Evolutionary conservation across 75 land plant genomes (phyloP).

Genomic region (Isoetes taiwanensis): DNA sequence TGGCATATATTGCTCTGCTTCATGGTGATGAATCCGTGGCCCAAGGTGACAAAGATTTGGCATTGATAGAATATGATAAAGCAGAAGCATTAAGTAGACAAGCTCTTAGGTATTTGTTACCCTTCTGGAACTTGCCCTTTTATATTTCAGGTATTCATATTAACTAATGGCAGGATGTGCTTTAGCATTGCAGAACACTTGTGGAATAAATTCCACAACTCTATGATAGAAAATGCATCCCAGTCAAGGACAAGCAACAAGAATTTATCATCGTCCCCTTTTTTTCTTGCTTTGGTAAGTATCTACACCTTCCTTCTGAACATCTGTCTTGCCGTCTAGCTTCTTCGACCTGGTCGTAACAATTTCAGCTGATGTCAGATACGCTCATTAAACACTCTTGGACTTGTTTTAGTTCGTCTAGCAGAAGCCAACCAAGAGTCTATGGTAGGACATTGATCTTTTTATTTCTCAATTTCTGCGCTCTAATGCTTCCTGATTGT

Average conservation of each 20-base stretch:
- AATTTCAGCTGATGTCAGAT: too few relatives aligned
- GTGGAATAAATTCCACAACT: not conserved
- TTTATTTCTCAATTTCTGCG: too few relatives aligned
- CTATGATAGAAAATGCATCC: not conserved
- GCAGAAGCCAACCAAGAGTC: too few relatives aligned
- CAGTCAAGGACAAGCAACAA: too few relatives aligned
- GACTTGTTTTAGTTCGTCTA: conserved; percentile 10
- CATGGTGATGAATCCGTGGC: not conserved
- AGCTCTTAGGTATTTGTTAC: not conserved
- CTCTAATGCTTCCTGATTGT: too few relatives aligned
- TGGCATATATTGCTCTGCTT: not conserved
- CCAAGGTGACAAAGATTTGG: not conserved
- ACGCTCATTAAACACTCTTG: conserved; percentile 15
- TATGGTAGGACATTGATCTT: too few relatives aligned
- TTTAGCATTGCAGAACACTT: not conserved
- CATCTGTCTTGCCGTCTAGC: too few relatives aligned
- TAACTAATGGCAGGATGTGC: not conserved
- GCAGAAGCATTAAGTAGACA: not conserved
- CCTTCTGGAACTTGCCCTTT: not conserved
- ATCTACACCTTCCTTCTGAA: too few relatives aligned
- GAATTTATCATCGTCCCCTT: too few relatives aligned
- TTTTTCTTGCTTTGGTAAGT: not conserved
- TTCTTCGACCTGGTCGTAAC: too few relatives aligned
- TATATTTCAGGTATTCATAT: not conserved
- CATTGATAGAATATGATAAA: not conserved